phyloP scores from a whole-genome alignment of 352 stramenopile genomes.

The Halophytophthora polymorphica region DNA sequence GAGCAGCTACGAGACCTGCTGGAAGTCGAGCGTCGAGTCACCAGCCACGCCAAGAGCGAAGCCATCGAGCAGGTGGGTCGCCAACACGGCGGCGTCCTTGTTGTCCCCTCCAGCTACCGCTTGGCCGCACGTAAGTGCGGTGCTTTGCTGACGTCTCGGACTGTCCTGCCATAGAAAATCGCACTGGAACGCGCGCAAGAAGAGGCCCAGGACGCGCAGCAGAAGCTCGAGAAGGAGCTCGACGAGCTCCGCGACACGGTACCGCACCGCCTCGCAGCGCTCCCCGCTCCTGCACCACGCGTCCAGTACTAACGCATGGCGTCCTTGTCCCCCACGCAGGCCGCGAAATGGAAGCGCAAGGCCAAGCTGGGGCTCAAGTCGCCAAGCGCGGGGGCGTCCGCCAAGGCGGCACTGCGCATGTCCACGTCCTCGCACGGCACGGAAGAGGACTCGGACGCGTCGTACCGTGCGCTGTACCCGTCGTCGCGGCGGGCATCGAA shows the following conservation, averaged over 20 bases:
- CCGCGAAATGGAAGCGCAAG: conserved; percentile 68
- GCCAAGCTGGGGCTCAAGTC: conserved; percentile 52
- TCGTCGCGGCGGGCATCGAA: conserved; percentile 45
- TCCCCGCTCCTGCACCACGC: background rate
- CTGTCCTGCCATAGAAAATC: conserved; percentile 23
- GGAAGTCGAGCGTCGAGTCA: conserved; percentile 30
- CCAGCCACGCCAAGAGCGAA: conserved; percentile 38
- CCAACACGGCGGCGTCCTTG: too few species aligned
- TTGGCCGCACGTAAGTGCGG: background rate
- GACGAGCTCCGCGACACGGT: conserved; percentile 59
- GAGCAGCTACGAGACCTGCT: conserved; percentile 38
- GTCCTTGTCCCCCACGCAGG: conserved; percentile 13
- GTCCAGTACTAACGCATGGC: background rate
- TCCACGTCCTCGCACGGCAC: conserved; percentile 58
- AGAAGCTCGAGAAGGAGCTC: conserved; percentile 65
- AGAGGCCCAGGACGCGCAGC: conserved; percentile 52
- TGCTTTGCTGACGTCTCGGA: conserved; percentile 7
- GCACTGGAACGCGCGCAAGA: conserved; percentile 37
- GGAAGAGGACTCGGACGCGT: conserved; percentile 57
- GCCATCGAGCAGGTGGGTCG: conserved; percentile 30
- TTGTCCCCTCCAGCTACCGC: too few species aligned
- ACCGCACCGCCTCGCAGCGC: background rate
- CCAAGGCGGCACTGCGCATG: conserved; percentile 28
- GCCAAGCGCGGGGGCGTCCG: conserved; percentile 4
- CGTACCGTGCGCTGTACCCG: conserved; percentile 48